Percentiles rank a stretch among this genome's conserved stretches.
These are phyloP conservation scores for Linnemannia hyalina DNA, from an alignment of 192 early-diverging fungal genomes.

Conservation along the genomic window DNA sequence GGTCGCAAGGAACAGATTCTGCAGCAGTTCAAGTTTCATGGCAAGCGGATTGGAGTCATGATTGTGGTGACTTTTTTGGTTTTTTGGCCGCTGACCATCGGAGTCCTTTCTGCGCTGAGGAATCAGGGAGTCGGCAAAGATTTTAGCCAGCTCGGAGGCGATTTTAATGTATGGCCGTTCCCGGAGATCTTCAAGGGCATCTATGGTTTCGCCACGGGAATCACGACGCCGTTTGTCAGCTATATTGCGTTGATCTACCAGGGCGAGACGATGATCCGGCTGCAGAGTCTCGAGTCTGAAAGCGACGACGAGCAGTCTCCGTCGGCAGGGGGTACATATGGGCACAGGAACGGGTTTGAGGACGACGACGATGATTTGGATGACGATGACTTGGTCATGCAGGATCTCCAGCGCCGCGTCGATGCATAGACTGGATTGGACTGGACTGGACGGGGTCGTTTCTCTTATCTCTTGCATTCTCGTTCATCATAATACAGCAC, in stretches of 20 bases:
- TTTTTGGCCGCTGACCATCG: constrained; percentile 37
- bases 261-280: constrained; percentile 22
- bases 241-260: constrained; percentile 33
- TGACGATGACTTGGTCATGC: constrained; percentile 11
- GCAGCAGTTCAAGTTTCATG: constrained; percentile 15
- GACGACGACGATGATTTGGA: constrained; percentile 3
- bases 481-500: neutral
- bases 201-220: constrained; percentile 20
- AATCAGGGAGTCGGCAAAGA: constrained; percentile 15
- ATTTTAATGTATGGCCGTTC: constrained; percentile 33
- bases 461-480: neutral
- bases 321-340: neutral
- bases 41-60: constrained; percentile 18
- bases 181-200: constrained; percentile 34
- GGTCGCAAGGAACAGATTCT: constrained; percentile 12
- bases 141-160: constrained; percentile 10
- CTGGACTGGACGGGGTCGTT: neutral
- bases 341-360: constrained; percentile 1
- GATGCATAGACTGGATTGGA: neutral
- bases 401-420: constrained; percentile 14
- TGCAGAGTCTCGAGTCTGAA: constrained; percentile 14
- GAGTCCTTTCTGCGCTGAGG: constrained; percentile 10
- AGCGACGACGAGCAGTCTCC: constrained; percentile 5
- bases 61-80: constrained; percentile 24
- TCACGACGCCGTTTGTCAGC: constrained; percentile 31